Base-by-base conservation (phyloP, 2,329 filamentous ascomycete species). In the Trichoderma hamatum region DNA sequence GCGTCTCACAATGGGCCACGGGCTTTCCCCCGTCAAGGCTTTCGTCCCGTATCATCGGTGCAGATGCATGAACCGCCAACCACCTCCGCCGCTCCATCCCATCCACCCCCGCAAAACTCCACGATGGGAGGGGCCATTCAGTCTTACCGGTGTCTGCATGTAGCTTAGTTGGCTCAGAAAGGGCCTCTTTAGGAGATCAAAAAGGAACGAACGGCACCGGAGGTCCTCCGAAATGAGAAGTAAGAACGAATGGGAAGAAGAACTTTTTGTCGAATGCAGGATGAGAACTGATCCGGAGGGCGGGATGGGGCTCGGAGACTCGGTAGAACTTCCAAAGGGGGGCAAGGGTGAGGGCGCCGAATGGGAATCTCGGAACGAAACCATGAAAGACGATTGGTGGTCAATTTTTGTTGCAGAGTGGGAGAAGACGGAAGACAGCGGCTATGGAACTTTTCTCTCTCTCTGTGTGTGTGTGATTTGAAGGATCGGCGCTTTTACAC, bases 361-460 rank as follows among this genome's bases (percentile, higher is more conserved):
- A 58, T 56, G 26, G 51, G 28, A 56, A 58, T 39, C 19, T 39
- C 52, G 52, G 19, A 28, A 30, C 19, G 52, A 5, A 56, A 58
- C 49, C n/a, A 52, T 66, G n/a, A 66, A 66, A 66, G 63, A 58
- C 63, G 26, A 66, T 66, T 66, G 63, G 63, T 58, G 36, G 63
- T 13, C 24, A 49, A 3, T 16, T 46, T 11, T 16, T 16, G 13
- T 39, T 39, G 14, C 28, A 30, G 24, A 24, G 24, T n/a, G 7
- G 21, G 5, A 28, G 34, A 7, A 26, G 6, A 46, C 21, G 3
- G 19, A 43, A 3, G 9, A 2, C 26, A 26, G 32, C 32, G 62
- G 24, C n/a, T 66, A 19, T 49, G 19, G n/a, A n/a, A 30, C n/a
- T 43, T 49, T 28, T 21, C 30, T 30, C 30, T 5, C 4, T 5